Evolutionary conservation across 2,329 filamentous ascomycete genomes (phyloP), one percentile per base, ranked within the genome.

Genomic region (Talaromyces sp.): DNA sequence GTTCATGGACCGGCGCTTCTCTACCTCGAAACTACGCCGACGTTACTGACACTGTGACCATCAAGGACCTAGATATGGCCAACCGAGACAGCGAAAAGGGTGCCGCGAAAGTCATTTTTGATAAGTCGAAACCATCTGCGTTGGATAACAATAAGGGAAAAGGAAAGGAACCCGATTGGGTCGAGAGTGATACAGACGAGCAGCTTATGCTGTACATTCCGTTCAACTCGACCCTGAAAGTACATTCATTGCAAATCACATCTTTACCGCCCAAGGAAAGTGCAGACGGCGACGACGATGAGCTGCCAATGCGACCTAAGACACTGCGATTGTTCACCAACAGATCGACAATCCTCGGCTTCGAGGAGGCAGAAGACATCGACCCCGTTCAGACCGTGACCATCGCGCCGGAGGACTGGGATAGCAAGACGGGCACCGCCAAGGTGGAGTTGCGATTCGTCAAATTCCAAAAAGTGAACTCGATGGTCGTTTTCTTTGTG

Each of bases 121-220:
- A 89, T n/a, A 70, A 72, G 4, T 80, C 82, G 65, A 88, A 89
- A 77, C 93, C 93, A 5, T 87, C 84, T 63, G 83, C 84, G 1
- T 77, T 93, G 64, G 74, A 69, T n/a, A 69, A 56, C 15, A 64
- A 60, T 5, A 66, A 67, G 29, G 72, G 74, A 58, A 78, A 78
- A 69, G 79, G 75, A 63, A 87, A 88, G 72, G 84, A 80, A 64
- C 77, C 79, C 74, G 94, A 99, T 79, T 98, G 91, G 89, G 89
- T 98, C 25, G 92, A 97, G 83, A 97, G 92, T 77, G 94, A 97
- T 75, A 96, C 94, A 40, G 95, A 99, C 75, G 93, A 98, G 80
- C 95, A 99, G 82, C 83, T 99, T 68, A 91, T 98, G 85, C 85
- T 99, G 56, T 98, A 89, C 79, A 84, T 96, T 65, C 94, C 95